Percentiles rank a stretch among this genome's conserved stretches.
These are phyloP conservation scores for Mortierella sp. DNA, from an alignment of 371 early-diverging fungal genomes.

Conservation along the genomic window DNA sequence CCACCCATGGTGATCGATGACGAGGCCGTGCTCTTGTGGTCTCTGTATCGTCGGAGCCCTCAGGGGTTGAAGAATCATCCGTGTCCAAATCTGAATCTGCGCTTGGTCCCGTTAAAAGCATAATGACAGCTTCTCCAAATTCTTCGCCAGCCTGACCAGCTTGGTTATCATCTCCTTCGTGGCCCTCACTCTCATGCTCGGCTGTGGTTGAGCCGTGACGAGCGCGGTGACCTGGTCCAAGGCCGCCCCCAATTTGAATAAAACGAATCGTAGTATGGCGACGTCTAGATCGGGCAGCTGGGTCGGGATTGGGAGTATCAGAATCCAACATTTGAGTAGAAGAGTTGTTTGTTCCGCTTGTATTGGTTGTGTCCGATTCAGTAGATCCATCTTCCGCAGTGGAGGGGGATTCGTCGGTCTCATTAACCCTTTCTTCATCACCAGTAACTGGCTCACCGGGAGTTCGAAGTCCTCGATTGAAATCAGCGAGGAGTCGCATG, in stretches of 20 bases:
- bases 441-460: not conserved
- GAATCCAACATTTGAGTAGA: not conserved
- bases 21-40: slow-evolving; percentile 20
- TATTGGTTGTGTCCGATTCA: not conserved
- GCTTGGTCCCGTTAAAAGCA: slow-evolving; percentile 34
- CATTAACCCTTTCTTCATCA: not conserved
- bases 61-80: slow-evolving; percentile 6
- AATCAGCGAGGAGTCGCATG: slow-evolving; percentile 30
- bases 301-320: not conserved
- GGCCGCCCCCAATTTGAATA: slow-evolving; percentile 37
- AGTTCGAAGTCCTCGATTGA: slow-evolving; percentile 26
- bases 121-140: slow-evolving; percentile 32
- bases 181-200: not conserved
- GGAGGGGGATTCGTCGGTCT: not conserved
- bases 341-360: not conserved
- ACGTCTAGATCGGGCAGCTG: slow-evolving; percentile 18
- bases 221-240: slow-evolving; percentile 9
- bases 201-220: slow-evolving; percentile 1
- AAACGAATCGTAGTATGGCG: slow-evolving; percentile 41
- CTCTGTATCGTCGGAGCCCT: slow-evolving; percentile 16
- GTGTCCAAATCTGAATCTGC: slow-evolving; percentile 19
- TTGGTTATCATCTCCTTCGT: slow-evolving; percentile 1
- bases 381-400: not conserved
- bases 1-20: slow-evolving; percentile 43
- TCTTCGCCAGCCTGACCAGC: slow-evolving; percentile 15